Evolutionary conservation across 2,329 filamentous ascomycete species (phyloP).

Genomic region (Scytalidium sp.): DNA sequence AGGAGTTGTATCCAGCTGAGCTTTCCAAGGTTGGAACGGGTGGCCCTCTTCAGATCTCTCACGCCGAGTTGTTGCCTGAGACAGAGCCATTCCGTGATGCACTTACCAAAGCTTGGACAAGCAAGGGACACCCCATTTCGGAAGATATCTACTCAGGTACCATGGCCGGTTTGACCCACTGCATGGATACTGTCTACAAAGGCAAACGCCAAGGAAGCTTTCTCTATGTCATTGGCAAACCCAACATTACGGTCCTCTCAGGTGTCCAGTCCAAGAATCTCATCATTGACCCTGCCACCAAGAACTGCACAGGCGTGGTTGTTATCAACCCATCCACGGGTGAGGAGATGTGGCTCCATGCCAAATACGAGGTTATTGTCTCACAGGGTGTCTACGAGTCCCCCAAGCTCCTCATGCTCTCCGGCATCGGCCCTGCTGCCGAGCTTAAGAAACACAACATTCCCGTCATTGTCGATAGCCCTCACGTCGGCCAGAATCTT

Average conservation of each 20-base stretch:
- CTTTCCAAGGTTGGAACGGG: slow-evolving; percentile 47
- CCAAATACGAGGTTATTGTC: slow-evolving; percentile 19
- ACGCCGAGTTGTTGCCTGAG: slow-evolving; percentile 52
- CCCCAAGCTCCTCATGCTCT: slow-evolving; percentile 48
- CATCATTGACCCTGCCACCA: slow-evolving; percentile 45
- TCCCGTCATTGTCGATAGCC: slow-evolving; percentile 20
- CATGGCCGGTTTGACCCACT: slow-evolving; percentile 51
- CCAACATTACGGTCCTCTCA: slow-evolving; percentile 51
- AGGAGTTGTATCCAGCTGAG: slow-evolving; percentile 38
- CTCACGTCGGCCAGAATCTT: slow-evolving; percentile 28
- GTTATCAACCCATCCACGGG: slow-evolving; percentile 37
- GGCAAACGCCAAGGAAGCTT: slow-evolving; percentile 52
- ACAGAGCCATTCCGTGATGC: slow-evolving; percentile 47
- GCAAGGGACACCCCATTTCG: slow-evolving; percentile 45
- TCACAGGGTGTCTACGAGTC: slow-evolving; percentile 39
- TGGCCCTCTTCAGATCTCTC: slow-evolving; percentile 52
- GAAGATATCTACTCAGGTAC: slow-evolving; percentile 55
- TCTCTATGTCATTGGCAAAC: slow-evolving; percentile 48
- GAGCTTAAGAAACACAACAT: slow-evolving; percentile 34
- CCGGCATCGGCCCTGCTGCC: slow-evolving; percentile 41
- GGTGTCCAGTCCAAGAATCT: slow-evolving; percentile 48
- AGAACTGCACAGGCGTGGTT: slow-evolving; percentile 41
- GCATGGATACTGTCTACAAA: slow-evolving; percentile 54
- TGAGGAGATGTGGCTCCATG: slow-evolving; percentile 41
- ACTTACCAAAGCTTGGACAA: slow-evolving; percentile 49